A percentile compares a stretch with the other conserved stretches of the same genome.
Evolutionary conservation across 208 protist species (phyloP).

Genomic region (Leishmania mexicana): DNA sequence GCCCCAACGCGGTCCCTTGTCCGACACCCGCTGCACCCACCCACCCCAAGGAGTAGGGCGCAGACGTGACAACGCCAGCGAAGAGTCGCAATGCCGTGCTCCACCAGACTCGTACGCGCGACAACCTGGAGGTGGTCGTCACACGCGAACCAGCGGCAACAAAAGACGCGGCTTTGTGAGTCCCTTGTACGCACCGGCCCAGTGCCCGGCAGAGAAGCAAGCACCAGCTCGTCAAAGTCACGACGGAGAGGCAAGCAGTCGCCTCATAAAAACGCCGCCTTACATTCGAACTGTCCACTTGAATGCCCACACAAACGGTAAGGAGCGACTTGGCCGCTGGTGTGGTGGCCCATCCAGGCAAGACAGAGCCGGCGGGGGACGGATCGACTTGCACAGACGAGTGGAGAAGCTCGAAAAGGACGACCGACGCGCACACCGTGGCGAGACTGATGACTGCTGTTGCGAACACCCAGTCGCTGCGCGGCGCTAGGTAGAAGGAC

Average conservation of each 20-base stretch:
- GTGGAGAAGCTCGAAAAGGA: conserved; percentile 1
- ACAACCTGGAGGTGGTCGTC: neutral
- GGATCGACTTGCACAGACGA: neutral
- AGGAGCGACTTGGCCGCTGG: neutral
- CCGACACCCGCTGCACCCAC: conserved; percentile 13
- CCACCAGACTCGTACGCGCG: neutral
- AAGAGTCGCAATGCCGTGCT: neutral
- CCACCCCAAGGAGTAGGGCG: conserved; percentile 20
- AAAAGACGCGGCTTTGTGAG: neutral
- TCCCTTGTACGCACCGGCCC: neutral
- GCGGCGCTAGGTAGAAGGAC: conserved; percentile 4
- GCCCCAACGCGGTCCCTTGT: conserved; percentile 14
- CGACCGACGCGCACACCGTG: conserved; percentile 1
- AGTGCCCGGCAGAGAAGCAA: conserved; percentile 3
- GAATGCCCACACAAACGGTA: neutral
- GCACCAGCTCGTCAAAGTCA: conserved; percentile 15
- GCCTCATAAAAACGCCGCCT: neutral
- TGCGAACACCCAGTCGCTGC: conserved; percentile 5
- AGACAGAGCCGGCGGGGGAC: neutral
- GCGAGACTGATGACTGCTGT: neutral
- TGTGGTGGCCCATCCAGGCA: conserved; percentile 6
- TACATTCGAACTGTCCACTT: neutral
- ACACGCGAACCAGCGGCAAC: neutral
- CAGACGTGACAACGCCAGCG: conserved; percentile 6
- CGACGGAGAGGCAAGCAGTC: neutral